These are phyloP conservation scores for Theobroma grandiflorum DNA, from an alignment of 441 rosid species.

Conservation along the genomic window DNA sequence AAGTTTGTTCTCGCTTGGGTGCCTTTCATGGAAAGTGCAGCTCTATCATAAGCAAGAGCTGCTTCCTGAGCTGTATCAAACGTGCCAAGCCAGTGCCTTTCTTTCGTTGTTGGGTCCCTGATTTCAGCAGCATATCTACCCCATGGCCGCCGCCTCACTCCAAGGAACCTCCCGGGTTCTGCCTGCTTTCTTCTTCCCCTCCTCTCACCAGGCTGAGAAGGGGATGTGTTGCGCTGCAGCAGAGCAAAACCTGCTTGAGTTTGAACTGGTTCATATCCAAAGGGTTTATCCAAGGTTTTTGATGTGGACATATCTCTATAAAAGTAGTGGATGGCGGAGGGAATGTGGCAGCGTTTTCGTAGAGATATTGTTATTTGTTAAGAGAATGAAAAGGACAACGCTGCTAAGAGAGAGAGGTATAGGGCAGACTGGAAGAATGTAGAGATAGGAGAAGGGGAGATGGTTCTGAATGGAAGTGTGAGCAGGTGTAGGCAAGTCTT, in stretches of 20 bases:
- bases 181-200: constrained; percentile 85
- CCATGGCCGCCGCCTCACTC: constrained; percentile 93
- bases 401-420: not conserved
- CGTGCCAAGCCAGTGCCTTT: constrained; percentile 94
- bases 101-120: constrained; percentile 92
- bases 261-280: constrained; percentile 39
- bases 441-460: constrained; percentile 12
- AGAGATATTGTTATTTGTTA: not conserved
- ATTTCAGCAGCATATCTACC: constrained; percentile 95
- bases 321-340: not conserved
- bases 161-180: constrained; percentile 89
- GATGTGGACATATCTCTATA: constrained; percentile 49
- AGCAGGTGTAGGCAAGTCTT: constrained; percentile 35
- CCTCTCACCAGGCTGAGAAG: constrained; percentile 59
- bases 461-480: constrained; percentile 21
- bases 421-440: constrained; percentile 23
- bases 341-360: not conserved
- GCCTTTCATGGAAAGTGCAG: constrained; percentile 92
- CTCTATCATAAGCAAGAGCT: constrained; percentile 90
- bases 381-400: not conserved
- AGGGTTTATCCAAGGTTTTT: constrained; percentile 43
- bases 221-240: constrained; percentile 66
- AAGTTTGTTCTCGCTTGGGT: constrained; percentile 86
- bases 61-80: constrained; percentile 95
- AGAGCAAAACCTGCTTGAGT: constrained; percentile 59